A percentile compares a stretch with the other conserved stretches of the same genome.
These are phyloP conservation scores for Fusarium lateritium DNA, from an alignment of 2,329 filamentous ascomycete species.

Conservation along the genomic window DNA sequence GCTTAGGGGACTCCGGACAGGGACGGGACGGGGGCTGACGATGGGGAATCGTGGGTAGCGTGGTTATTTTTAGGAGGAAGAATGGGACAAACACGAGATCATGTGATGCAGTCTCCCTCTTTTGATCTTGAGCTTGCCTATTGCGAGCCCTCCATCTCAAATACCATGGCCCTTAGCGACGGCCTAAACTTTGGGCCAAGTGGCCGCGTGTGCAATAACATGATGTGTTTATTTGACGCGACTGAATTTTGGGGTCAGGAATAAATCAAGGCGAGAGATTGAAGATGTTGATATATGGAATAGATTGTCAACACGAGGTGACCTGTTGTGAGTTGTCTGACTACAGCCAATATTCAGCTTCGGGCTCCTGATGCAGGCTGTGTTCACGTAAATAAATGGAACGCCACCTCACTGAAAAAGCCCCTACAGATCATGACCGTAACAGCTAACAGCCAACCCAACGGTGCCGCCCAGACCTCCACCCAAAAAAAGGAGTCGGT, in stretches of 20 bases:
- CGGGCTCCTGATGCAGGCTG: too few species aligned
- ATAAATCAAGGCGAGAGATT: background rate
- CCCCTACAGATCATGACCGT: too few species aligned
- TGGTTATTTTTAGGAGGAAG: conserved; percentile 47
- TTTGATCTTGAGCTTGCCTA: conserved; percentile 21
- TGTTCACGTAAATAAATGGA: background rate
- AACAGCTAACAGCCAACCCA: conserved; percentile 6
- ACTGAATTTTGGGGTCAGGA: background rate
- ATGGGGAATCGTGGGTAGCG: conserved; percentile 9
- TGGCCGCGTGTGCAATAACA: conserved; percentile 2
- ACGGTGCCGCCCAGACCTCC: conserved; percentile 21
- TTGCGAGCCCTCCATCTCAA: conserved; percentile 20
- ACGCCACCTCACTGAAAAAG: background rate
- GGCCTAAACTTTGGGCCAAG: conserved; percentile 4
- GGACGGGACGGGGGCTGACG: conserved; percentile 8
- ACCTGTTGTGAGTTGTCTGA: too few species aligned
- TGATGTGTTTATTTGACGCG: background rate
- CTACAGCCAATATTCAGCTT: too few species aligned
- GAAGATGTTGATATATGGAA: too few species aligned
- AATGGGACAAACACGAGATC: conserved; percentile 50
- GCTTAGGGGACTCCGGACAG: conserved; percentile 32
- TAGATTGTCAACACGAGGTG: too few species aligned
- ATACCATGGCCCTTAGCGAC: conserved; percentile 7
- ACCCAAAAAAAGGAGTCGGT: conserved; percentile 27
- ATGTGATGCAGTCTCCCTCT: conserved; percentile 41